Evolutionary conservation across 345 rosid species (phyloP).

Genomic region (Lenwebbia sp.): DNA sequence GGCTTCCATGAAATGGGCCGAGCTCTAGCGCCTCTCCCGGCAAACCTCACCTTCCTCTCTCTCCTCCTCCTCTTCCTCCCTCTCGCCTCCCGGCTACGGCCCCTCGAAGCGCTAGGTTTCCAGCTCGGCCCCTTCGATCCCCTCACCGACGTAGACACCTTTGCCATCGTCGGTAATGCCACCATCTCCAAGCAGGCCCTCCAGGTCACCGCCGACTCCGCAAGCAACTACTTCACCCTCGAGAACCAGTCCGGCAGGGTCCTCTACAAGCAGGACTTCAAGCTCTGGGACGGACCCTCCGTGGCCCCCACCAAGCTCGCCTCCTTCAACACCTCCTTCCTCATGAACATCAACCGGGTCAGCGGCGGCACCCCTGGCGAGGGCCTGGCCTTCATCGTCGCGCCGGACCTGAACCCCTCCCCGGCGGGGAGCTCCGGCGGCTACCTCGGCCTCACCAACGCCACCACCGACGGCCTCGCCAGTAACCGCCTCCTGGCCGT

Average conservation of each 20-base stretch:
- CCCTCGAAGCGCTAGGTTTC: background rate
- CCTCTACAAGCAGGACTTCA: constrained; percentile 4
- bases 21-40: background rate
- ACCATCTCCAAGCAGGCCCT: constrained; percentile 19
- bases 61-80: background rate
- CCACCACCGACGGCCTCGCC: constrained; percentile 14
- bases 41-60: background rate
- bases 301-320: background rate
- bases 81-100: background rate
- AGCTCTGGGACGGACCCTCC: constrained; percentile 9
- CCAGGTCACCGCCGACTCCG: constrained; percentile 31
- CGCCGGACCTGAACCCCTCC: constrained; percentile 10
- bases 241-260: constrained; percentile 15
- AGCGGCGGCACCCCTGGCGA: constrained; percentile 4
- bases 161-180: constrained; percentile 1
- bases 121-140: constrained; percentile 15
- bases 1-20: background rate
- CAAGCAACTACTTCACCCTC: constrained; percentile 7
- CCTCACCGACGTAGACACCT: background rate
- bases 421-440: constrained; percentile 16
- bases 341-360: constrained; percentile 17
- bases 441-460: constrained; percentile 29
- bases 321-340: constrained; percentile 26
- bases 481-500: constrained; percentile 29
- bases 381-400: constrained; percentile 26